Base-by-base conservation (phyloP, 306 rosid genomes). In the Begonia masoniana region DNA sequence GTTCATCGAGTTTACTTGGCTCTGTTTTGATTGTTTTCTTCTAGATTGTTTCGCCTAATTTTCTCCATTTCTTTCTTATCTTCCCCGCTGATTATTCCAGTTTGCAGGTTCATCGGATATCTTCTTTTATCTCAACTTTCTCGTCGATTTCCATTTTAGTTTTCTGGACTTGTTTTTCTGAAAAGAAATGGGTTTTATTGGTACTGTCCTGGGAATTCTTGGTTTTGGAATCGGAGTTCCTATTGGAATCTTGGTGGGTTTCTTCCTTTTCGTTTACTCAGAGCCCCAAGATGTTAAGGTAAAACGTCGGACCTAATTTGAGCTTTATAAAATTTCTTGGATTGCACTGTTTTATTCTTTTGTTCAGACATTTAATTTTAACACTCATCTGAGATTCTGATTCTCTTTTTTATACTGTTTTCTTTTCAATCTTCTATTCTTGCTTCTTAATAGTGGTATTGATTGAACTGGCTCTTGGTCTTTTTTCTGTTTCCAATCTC, bases 201-300 rank as follows among this genome's bases (percentile, higher is more conserved):
- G 81, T 57, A 85, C 74, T 69, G 61, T 86, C 16, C 54, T 86
- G 12, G 94, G 81, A 36, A 56, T 86, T 52, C 0, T 92, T 51
- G 99, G 99, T 61, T 79, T 86, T 61, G 67, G 67, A 53, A 39
- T 92, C 55, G 96, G 99, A 70, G 70, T 92, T 51, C 87, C 93
- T 71, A 53, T 92, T 43, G 99, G 99, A 6, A 75, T 92, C 57
- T 43, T 86, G 52, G 66, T 79, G 10, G 96, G 99, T 1, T 92
- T 92, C 75, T 79, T 71, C 63, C 61, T 86, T 54, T 86, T 86
- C 68, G 58, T 91, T 51, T 81, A 75, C 64, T 74, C 99, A 0
- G 62, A 77, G 56, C 72, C 95, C 55, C 72, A 70, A 48, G 74
- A 70, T 68, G 78, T 74, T 10, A 61, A 79, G 96, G 96, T 83